Conservation (phyloP, 1,284 basidiomycete species). For the Apiotrichum sp. region DNA sequence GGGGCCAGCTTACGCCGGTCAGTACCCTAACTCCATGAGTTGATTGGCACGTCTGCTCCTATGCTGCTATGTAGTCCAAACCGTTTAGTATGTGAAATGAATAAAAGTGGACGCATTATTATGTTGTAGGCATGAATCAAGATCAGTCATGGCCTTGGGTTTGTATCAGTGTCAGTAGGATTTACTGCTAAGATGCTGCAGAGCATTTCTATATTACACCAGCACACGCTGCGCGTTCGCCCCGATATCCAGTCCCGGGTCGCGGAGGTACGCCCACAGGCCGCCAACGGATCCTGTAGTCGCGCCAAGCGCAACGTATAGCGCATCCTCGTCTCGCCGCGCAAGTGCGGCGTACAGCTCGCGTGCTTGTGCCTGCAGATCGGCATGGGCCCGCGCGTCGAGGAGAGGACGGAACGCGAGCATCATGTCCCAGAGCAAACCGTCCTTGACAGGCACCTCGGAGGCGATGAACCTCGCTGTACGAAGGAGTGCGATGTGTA, state of each 20-base stretch:
- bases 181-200: too few species aligned
- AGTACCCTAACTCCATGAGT: too few species aligned
- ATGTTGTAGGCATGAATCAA: too few species aligned
- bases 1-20: too few species aligned
- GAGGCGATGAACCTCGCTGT: constrained; percentile 63
- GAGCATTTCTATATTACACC: neutral
- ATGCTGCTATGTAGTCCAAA: too few species aligned
- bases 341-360: constrained; percentile 60
- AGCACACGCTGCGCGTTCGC: neutral
- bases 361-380: constrained; percentile 62
- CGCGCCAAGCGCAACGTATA: constrained; percentile 68
- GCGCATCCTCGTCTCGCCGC: constrained; percentile 63
- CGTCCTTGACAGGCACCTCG: constrained; percentile 62
- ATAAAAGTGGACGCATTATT: too few species aligned
- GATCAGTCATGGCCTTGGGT: too few species aligned
- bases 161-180: too few species aligned
- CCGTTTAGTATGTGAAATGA: too few species aligned
- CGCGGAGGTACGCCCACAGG: constrained; percentile 29
- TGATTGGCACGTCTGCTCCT: too few species aligned
- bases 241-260: constrained; percentile 21
- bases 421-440: constrained; percentile 69
- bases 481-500: constrained; percentile 64
- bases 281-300: constrained; percentile 43
- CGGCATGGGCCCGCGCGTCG: constrained; percentile 58
- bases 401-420: constrained; percentile 69